Conservation (phyloP, 192 early-diverging fungal species). For the Coemansia biformis region DNA sequence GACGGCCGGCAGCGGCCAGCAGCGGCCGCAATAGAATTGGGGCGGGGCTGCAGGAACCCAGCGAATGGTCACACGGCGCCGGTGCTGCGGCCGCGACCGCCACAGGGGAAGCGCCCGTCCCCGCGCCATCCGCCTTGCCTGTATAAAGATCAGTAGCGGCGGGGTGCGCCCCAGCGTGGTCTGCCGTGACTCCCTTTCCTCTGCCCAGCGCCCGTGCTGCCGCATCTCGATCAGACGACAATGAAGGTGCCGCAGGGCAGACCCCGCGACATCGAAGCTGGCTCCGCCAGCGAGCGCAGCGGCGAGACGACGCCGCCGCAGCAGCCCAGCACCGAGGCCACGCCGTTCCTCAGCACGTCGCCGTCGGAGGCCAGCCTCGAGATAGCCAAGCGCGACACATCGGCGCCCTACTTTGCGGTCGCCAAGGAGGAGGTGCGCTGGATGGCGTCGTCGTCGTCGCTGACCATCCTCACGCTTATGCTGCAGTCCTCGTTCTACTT, state of each 20-base stretch:
- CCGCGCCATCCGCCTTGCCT: too few relatives aligned
- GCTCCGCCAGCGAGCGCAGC: background rate
- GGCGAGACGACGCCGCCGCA: slow-evolving; percentile 1
- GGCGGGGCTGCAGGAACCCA: too few relatives aligned
- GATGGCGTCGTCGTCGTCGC: slow-evolving; percentile 31
- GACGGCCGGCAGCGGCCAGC: too few relatives aligned
- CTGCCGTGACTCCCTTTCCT: too few relatives aligned
- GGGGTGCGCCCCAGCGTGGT: too few relatives aligned
- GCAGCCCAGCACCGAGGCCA: slow-evolving; percentile 7
- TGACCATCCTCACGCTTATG: slow-evolving; percentile 28
- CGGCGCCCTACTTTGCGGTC: slow-evolving; percentile 13
- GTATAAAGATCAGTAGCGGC: too few relatives aligned
- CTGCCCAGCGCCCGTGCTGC: too few relatives aligned
- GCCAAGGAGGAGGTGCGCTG: slow-evolving; percentile 24
- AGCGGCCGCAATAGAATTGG: too few relatives aligned
- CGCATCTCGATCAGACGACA: too few relatives aligned
- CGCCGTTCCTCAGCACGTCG: slow-evolving; percentile 30
- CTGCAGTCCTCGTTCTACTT: slow-evolving; percentile 61
- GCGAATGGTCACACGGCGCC: too few relatives aligned
- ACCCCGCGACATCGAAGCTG: slow-evolving; percentile 11
- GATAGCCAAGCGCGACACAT: slow-evolving; percentile 34
- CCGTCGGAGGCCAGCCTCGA: slow-evolving; percentile 24
- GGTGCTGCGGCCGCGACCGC: too few relatives aligned
- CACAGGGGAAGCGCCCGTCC: too few relatives aligned
- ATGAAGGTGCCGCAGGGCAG: slow-evolving; percentile 10